These are phyloP conservation scores for Thuidium tamariscinum DNA, from an alignment of 225 moss, liverwort and hornwort species.

Conservation along the genomic window DNA sequence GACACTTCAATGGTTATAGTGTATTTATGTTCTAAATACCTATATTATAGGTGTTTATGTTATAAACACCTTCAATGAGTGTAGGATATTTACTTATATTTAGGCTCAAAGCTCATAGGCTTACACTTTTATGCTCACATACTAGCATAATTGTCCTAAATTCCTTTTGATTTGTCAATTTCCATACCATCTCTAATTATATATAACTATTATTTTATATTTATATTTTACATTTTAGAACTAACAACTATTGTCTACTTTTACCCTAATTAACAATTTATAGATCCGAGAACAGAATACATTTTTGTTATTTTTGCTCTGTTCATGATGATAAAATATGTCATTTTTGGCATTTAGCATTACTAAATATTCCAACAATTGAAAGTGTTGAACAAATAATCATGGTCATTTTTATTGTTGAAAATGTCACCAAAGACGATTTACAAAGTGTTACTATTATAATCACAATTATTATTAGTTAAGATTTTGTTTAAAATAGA, in stretches of 20 bases:
- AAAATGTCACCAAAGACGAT: neutral
- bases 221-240: neutral
- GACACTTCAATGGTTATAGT: too few relatives aligned
- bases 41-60: too few relatives aligned
- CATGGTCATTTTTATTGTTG: neutral
- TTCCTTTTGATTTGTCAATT: neutral
- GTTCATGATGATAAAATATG: neutral
- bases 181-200: neutral
- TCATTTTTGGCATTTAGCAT: neutral
- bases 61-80: too few relatives aligned
- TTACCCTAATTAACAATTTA: rapidly evolving
- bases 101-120: too few relatives aligned
- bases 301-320: neutral
- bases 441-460: neutral
- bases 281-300: neutral
- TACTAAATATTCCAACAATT: neutral
- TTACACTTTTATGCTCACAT: too few relatives aligned
- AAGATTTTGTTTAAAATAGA: neutral
- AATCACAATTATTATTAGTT: neutral
- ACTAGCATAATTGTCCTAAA: too few relatives aligned
- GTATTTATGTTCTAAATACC: too few relatives aligned
- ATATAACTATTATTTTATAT: too few relatives aligned
- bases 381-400: neutral
- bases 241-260: rapidly evolving
- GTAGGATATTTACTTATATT: too few relatives aligned